Base-by-base conservation (phyloP, 1,284 basidiomycete species). In the Apiotrichum gracile region DNA sequence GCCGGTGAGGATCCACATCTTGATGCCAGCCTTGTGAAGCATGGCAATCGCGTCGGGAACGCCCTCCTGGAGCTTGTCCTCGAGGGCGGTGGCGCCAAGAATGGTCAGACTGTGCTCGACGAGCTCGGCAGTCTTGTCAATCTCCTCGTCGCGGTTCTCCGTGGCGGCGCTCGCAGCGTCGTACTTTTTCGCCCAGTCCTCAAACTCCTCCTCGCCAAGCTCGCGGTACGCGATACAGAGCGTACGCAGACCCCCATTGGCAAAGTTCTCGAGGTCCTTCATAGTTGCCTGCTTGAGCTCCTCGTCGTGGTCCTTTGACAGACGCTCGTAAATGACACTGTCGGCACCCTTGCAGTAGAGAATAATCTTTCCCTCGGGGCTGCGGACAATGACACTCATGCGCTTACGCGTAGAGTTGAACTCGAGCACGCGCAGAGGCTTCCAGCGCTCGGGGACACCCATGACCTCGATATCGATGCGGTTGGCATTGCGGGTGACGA, bases 341-440 rank as follows among this genome's bases (percentile, higher is more conserved):
- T 97, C 93, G 10, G 93, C 93, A n/a, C 93, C 93, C 74, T 97
- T 97, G 80, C 87, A 90, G 70, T 93, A 93, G 61, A 97, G 76
- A 17, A 91, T 77, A 56, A 97, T 78, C 63, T 80, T 79, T 19
- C 90, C 88, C 55, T 91, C 86, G 0, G 91, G 87, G 54, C 83
- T 82, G 40, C 91, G 85, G 39, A 91, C 84, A 57, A 97, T 78
- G 40, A 88, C 85, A 67, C 87, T 91, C 93, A 97, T 97, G 51
- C 93, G 80, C 77, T 97, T 97, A 56, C 93, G 78, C 40, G 91
- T 86, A 60, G 85, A 87, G 78, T 91, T 93, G 80, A 97, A 97
- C 71, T 96, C 93, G 66, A 97, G 80, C 60, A 89, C 79, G 65
- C 87, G 85, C 27, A 98, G 77, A 1, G 86, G 80, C 4, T 80